phyloP scores from a whole-genome alignment of 495 filamentous ascomycete genomes.

The Filosporella fistucella region DNA sequence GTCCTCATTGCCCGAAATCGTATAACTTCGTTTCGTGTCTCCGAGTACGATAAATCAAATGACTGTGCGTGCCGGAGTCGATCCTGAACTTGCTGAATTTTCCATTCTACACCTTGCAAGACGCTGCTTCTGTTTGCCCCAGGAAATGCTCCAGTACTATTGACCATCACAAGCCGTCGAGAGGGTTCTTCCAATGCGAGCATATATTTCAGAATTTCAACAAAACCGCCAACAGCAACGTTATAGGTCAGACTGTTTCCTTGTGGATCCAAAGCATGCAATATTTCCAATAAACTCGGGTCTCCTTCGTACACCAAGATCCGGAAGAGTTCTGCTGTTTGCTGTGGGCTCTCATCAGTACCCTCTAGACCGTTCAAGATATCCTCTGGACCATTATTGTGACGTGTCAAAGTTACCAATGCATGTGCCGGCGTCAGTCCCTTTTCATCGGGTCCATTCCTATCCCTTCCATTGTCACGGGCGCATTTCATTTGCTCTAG shows the following conservation, averaged over 20 bases:
- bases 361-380: no score
- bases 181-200: slow-evolving; percentile 8
- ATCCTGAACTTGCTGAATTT: neutral
- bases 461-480: slow-evolving; percentile 15
- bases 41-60: no score
- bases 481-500: slow-evolving; percentile 19
- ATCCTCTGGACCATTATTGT: slow-evolving; percentile 5
- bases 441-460: slow-evolving; percentile 17
- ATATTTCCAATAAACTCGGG: slow-evolving; percentile 7
- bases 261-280: slow-evolving; percentile 16
- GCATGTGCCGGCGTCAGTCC: slow-evolving; percentile 19
- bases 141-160: slow-evolving; percentile 3
- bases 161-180: slow-evolving; percentile 16
- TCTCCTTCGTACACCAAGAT: slow-evolving; percentile 10
- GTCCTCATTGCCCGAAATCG: no score
- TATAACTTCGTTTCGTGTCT: no score
- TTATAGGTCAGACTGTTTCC: slow-evolving; percentile 18
- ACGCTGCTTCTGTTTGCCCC: slow-evolving; percentile 5
- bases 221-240: slow-evolving; percentile 13
- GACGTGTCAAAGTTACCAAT: slow-evolving; percentile 10
- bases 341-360: slow-evolving; percentile 7
- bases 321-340: slow-evolving; percentile 17
- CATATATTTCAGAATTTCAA: slow-evolving; percentile 16
- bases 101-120: neutral
- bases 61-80: no score